These are phyloP conservation scores for Aspergillus fumigatiaffinis DNA, from an alignment of 2,329 filamentous ascomycete genomes.

Conservation along the genomic window DNA sequence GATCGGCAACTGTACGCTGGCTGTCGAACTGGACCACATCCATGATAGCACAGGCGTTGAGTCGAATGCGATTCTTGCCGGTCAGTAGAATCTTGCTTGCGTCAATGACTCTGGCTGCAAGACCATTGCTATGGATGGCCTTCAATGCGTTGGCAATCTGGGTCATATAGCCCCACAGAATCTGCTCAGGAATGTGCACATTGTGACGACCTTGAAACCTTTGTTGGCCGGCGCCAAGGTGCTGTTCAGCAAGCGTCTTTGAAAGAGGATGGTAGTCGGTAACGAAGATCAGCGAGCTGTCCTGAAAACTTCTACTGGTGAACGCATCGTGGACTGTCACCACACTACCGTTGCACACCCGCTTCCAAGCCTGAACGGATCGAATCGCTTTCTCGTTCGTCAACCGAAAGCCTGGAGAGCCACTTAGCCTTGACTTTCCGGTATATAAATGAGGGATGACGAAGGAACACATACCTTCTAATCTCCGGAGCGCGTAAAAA, in stretches of 20 bases:
- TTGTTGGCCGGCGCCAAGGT: slow-evolving; percentile 45
- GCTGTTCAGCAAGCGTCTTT: slow-evolving; percentile 81
- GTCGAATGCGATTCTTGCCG: slow-evolving; percentile 80
- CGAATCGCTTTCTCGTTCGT: slow-evolving; percentile 87
- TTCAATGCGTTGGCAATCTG: slow-evolving; percentile 87
- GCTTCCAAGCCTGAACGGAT: slow-evolving; percentile 83
- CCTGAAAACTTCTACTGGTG: slow-evolving; percentile 86
- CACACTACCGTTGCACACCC: slow-evolving; percentile 73
- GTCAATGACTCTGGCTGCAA: slow-evolving; percentile 83
- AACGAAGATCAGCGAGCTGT: slow-evolving; percentile 90
- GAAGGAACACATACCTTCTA: slow-evolving; percentile 60
- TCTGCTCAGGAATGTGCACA: slow-evolving; percentile 62
- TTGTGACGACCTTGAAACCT: slow-evolving; percentile 43
- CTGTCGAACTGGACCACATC: slow-evolving; percentile 84
- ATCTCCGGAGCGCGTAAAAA: slow-evolving; percentile 78
- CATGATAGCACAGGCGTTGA: slow-evolving; percentile 83
- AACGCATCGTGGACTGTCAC: slow-evolving; percentile 90
- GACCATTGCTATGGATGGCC: slow-evolving; percentile 72
- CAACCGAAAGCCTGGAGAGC: slow-evolving; percentile 65
- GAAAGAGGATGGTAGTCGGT: slow-evolving; percentile 90
- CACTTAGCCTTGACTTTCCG: background rate
- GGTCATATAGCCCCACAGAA: slow-evolving; percentile 87
- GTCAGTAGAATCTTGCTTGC: slow-evolving; percentile 86
- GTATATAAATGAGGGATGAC: background rate
- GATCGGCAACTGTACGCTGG: slow-evolving; percentile 63